Evolutionary conservation across 2,329 filamentous ascomycete species (phyloP), one percentile per base, ranked within the genome.

Genomic region (Monosporascus cannonballus): DNA sequence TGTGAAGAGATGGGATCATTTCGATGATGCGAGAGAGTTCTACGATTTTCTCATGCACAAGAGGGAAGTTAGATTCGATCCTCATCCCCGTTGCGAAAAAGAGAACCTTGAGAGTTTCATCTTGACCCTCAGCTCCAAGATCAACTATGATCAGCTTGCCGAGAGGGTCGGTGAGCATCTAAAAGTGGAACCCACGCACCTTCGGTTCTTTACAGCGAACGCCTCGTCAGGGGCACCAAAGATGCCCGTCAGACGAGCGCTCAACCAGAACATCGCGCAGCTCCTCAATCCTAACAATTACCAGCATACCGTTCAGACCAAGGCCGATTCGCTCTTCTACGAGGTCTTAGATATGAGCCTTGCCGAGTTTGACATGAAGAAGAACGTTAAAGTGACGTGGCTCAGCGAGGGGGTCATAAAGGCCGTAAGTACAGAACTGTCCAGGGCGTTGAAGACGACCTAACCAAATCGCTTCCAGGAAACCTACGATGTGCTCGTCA

Each of bases 341-440:
- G 94, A 99, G 69, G 83, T 97, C 27, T 75, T 99, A 41, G 94
- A 99, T 57, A 96, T 96, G 76, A 96, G 90, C 63, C 73, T 99
- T 47, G 88, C 89, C 24, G 95, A 99, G 69, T 78, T 96, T 44
- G 94, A 99, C 66, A 94, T 89, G 52, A 94, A 96, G 76, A 96
- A 95, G 75, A 83, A 76, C 53, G 75, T 97, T 57, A 93, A 89
- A 69, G 73, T 99, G 47, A 89, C 79, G 1, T 93, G 88, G 84
- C 76, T 99, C 46, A 88, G 86, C 41, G 94, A 99, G 57, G 94
- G 94, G 44, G 87, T 97, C 57, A 84, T 84, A 11, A 97, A 96
- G 75, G 92, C 96, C 73, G 89, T 90, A 71, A 69, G 79, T 67
- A 17, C 22, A n/a, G 48, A 22, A n/a, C 24, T 37, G 22, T 20